Conservation (phyloP, 2,329 filamentous ascomycete genomes). For the Hymenoscyphus fraxineus region DNA sequence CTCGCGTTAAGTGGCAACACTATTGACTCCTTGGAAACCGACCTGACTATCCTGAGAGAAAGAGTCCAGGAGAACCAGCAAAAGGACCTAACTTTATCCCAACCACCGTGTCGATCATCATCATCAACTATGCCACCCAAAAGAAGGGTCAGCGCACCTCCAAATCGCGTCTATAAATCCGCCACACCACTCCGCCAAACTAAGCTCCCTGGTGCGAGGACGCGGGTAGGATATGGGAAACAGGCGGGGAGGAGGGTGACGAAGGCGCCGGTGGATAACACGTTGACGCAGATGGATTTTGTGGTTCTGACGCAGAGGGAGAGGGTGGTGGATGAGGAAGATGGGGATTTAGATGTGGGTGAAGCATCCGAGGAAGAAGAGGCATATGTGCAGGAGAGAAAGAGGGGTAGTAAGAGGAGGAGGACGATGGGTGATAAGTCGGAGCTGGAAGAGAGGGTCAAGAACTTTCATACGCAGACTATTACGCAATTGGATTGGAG, state of each 20-base stretch:
- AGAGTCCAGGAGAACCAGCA: no score
- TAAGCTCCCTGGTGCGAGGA: conserved; percentile 24
- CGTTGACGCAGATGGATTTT: conserved; percentile 33
- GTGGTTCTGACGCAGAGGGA: conserved; percentile 13
- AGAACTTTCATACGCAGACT: conserved; percentile 29
- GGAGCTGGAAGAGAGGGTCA: conserved; percentile 1
- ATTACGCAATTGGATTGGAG: conserved; percentile 32
- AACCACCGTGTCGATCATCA: no score
- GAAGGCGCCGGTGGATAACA: conserved; percentile 23
- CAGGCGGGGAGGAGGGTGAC: conserved; percentile 16
- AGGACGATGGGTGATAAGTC: conserved; percentile 24
- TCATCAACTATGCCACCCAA: conserved; percentile 21
- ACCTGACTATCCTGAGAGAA: no score
- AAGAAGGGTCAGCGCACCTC: conserved; percentile 24
- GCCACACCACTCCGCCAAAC: conserved; percentile 26
- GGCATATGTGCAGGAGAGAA: conserved; percentile 20
- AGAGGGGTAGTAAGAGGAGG: conserved; percentile 25
- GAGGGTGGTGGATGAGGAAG: conserved; percentile 12
- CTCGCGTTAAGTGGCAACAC: no score
- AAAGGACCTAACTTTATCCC: no score
- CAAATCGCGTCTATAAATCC: conserved; percentile 29
- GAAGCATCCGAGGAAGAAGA: conserved; percentile 15
- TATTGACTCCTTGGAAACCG: no score
- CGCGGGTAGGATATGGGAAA: conserved; percentile 29
- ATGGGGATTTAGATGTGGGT: conserved; percentile 9